Percentiles rank a stretch among this genome's conserved stretches.
phyloP scores from a whole-genome alignment of 805 yeast genomes.

The Komagataella mondaviorum region DNA sequence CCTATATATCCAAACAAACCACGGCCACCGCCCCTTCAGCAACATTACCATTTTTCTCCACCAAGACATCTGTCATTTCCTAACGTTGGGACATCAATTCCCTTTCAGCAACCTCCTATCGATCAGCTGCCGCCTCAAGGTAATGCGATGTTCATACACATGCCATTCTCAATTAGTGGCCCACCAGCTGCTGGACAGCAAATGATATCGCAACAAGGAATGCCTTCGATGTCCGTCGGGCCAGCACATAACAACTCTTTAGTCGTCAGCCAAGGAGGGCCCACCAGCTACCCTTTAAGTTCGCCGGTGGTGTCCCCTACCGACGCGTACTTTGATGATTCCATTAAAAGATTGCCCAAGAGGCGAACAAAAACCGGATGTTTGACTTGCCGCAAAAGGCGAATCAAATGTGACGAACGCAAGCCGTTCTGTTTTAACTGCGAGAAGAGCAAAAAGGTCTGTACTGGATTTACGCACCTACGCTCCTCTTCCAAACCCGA shows the following conservation, averaged over 20 bases:
- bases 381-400: conserved; percentile 54
- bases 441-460: conserved; percentile 46
- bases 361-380: conserved; percentile 67
- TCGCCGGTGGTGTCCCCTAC: neutral
- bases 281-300: neutral
- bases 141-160: neutral
- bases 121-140: neutral
- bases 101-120: neutral
- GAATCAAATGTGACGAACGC: conserved; percentile 67
- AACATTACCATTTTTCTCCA: neutral
- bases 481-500: neutral
- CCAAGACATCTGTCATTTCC: neutral
- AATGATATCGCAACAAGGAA: neutral
- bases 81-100: neutral
- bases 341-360: conserved; percentile 31
- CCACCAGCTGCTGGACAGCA: neutral
- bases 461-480: conserved; percentile 33
- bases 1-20: neutral
- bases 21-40: neutral
- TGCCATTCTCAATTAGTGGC: neutral
- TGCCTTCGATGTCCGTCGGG: neutral
- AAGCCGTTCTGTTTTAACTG: conserved; percentile 61
- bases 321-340: conserved; percentile 2
- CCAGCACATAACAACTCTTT: neutral
- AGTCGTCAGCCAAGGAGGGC: neutral